Evolutionary conservation across 2,329 filamentous ascomycete genomes (phyloP).

Genomic region (Talaromyces amestolkiae): DNA sequence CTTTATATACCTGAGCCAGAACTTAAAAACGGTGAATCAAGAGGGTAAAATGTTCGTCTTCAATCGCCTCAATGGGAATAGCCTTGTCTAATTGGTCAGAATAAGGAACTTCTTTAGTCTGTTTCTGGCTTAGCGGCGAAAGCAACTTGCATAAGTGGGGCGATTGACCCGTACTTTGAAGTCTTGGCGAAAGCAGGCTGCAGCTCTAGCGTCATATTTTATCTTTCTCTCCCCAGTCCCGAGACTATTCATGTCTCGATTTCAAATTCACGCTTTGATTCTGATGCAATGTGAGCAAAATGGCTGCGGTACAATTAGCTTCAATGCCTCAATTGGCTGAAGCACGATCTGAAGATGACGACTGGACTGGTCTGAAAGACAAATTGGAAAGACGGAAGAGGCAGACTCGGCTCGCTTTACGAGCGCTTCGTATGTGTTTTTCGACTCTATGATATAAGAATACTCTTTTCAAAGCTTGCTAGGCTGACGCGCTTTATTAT

Average conservation of each 20-base stretch:
- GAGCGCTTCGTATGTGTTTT: constrained; percentile 22
- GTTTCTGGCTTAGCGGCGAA: background rate
- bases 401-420: constrained; percentile 25
- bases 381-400: constrained; percentile 20
- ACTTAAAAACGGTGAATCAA: background rate
- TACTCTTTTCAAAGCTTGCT: background rate
- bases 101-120: background rate
- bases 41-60: background rate
- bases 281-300: background rate
- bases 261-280: background rate
- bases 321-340: constrained; percentile 13
- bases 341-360: constrained; percentile 11
- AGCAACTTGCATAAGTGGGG: constrained; percentile 13
- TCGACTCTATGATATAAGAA: no score
- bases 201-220: background rate
- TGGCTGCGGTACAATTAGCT: background rate
- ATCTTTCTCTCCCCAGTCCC: background rate
- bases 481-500: background rate
- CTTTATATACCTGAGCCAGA: background rate
- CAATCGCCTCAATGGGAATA: background rate
- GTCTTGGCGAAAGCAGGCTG: constrained; percentile 2
- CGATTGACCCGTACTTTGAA: background rate
- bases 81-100: background rate
- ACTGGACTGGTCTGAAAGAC: constrained; percentile 22
- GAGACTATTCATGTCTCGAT: background rate